A percentile compares a stretch with the other conserved stretches of the same genome.
phyloP scores from a whole-genome alignment of 2,329 filamentous ascomycete species.

The Diaporthe sp. region DNA sequence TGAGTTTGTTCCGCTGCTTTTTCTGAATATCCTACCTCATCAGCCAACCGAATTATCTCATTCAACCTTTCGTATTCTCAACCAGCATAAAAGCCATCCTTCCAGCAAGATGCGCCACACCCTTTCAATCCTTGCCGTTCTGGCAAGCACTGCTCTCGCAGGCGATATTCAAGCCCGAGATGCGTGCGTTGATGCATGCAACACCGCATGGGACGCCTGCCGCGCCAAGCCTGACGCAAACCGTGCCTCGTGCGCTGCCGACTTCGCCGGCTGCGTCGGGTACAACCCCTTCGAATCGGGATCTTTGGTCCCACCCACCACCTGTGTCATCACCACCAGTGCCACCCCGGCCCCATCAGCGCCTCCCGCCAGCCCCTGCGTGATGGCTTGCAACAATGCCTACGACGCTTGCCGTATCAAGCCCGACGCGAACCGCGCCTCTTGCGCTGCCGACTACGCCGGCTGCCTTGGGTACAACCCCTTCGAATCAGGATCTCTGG shows the following conservation, averaged over 20 bases:
- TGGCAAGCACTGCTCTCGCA: constrained; percentile 5
- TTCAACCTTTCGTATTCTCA: neutral
- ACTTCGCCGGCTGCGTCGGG: neutral
- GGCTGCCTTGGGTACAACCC: constrained; percentile 1
- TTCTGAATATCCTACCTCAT: neutral
- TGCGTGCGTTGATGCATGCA: neutral
- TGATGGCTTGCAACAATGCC: too few relatives aligned
- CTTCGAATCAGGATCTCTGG: neutral
- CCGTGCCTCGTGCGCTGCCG: neutral
- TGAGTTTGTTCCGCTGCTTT: neutral
- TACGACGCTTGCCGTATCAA: neutral
- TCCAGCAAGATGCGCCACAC: constrained; percentile 2
- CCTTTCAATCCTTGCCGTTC: constrained; percentile 1
- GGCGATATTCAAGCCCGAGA: constrained; percentile 3
- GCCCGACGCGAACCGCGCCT: neutral
- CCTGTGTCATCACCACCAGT: too few relatives aligned
- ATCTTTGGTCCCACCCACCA: neutral
- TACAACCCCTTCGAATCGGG: constrained; percentile 10
- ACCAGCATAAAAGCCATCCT: neutral
- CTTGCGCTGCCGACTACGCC: neutral
- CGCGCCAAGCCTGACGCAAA: neutral
- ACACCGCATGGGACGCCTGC: neutral
- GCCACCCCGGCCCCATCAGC: too few relatives aligned
- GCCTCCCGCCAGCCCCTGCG: too few relatives aligned
- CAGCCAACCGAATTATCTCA: neutral